phyloP scores from a whole-genome alignment of 176 grass and related monocot species.

The Oryza officinalis region DNA sequence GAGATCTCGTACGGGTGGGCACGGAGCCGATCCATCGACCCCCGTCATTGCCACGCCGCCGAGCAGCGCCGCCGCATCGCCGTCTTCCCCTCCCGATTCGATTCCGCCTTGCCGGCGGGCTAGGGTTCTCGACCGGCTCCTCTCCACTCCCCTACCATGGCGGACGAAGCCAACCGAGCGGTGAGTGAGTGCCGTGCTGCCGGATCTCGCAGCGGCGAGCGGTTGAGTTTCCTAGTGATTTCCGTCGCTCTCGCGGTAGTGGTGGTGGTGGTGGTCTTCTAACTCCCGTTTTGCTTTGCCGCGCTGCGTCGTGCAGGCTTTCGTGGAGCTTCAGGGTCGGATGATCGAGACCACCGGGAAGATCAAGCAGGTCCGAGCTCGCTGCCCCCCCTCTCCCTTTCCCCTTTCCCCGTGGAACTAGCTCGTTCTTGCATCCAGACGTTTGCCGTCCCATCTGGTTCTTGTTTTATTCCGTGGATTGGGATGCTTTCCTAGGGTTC shows the following conservation, averaged over 20 bases:
- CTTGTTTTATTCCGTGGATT: background rate
- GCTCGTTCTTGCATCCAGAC: background rate
- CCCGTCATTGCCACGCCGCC: background rate
- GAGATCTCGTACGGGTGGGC: too few relatives aligned
- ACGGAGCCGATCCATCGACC: too few relatives aligned
- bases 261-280: background rate
- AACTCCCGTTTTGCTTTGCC: background rate
- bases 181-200: slow-evolving; percentile 28
- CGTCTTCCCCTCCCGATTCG: slow-evolving; percentile 3
- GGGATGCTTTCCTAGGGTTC: background rate
- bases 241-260: background rate
- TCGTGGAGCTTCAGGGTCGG: slow-evolving; percentile 79
- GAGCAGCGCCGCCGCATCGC: slow-evolving; percentile 9
- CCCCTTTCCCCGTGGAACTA: background rate
- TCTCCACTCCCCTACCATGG: slow-evolving; percentile 39
- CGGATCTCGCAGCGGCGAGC: background rate
- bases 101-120: background rate
- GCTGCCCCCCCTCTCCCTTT: background rate
- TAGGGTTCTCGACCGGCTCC: slow-evolving; percentile 41
- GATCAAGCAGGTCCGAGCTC: slow-evolving; percentile 67
- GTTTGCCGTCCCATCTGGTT: background rate
- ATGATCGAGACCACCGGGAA: slow-evolving; percentile 76
- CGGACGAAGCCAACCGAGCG: slow-evolving; percentile 71
- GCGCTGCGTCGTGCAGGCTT: slow-evolving; percentile 46
- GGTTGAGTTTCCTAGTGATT: background rate